Conservation (phyloP, 768 basidiomycete species). For the Nevesoporus exiguus region DNA sequence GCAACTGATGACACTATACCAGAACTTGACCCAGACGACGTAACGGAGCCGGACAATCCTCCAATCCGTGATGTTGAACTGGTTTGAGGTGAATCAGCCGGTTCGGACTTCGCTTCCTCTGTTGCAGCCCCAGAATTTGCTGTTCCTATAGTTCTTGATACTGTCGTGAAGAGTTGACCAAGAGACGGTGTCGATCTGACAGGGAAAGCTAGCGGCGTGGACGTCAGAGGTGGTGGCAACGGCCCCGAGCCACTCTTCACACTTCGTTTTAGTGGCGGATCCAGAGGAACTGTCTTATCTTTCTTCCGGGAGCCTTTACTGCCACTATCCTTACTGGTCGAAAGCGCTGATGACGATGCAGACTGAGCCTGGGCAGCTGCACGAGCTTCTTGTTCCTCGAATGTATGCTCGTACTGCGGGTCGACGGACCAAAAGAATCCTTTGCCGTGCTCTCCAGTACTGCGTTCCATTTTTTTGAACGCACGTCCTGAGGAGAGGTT, state of each 20-base stretch:
- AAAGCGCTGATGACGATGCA: slow-evolving; percentile 17
- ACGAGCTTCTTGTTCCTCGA: slow-evolving; percentile 69
- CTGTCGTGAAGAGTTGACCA: slow-evolving; percentile 11
- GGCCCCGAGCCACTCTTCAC: slow-evolving; percentile 58
- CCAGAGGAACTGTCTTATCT: slow-evolving; percentile 49
- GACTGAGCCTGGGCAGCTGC: slow-evolving; percentile 31
- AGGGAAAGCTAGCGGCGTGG: slow-evolving; percentile 56
- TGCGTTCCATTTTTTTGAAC: slow-evolving; percentile 87
- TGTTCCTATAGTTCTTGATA: neutral
- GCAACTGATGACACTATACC: slow-evolving; percentile 1
- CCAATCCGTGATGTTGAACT: neutral
- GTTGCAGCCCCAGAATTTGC: neutral
- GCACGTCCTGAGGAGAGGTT: slow-evolving; percentile 91
- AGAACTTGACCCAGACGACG: slow-evolving; percentile 3
- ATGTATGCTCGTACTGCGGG: slow-evolving; percentile 59
- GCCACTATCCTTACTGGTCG: slow-evolving; percentile 32
- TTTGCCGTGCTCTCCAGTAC: slow-evolving; percentile 82
- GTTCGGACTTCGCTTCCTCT: slow-evolving; percentile 8
- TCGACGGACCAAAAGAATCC: slow-evolving; percentile 94
- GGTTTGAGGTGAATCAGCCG: neutral
- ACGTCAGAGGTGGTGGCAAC: slow-evolving; percentile 67
- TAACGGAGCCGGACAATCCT: neutral
- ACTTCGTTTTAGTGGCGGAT: slow-evolving; percentile 68
- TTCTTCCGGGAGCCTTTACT: slow-evolving; percentile 48
- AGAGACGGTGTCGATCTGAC: slow-evolving; percentile 14